Conservation (phyloP, 495 filamentous ascomycete genomes). For the Aspergillus asperescens region DNA sequence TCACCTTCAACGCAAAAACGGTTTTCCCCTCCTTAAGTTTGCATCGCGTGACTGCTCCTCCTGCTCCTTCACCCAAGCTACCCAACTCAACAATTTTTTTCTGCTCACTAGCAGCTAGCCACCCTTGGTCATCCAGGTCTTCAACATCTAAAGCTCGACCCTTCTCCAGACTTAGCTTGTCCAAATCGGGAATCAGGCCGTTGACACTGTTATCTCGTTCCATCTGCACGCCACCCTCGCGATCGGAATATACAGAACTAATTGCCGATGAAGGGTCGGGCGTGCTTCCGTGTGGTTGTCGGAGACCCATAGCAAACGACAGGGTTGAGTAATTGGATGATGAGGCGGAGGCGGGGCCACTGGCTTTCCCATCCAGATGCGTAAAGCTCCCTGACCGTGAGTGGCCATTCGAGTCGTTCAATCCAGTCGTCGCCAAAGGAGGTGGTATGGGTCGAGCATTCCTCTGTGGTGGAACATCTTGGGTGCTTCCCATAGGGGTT, state of each 20-base stretch:
- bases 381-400: constrained; percentile 71
- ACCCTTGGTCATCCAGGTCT: constrained; percentile 89
- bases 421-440: constrained; percentile 48
- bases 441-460: constrained; percentile 49
- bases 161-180: constrained; percentile 70
- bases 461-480: constrained; percentile 58
- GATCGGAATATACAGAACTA: constrained; percentile 74
- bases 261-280: constrained; percentile 88
- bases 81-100: constrained; percentile 84
- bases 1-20: constrained; percentile 92
- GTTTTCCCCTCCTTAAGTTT: constrained; percentile 86
- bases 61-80: constrained; percentile 88
- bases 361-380: constrained; percentile 64
- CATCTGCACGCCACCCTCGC: constrained; percentile 61
- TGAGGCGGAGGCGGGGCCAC: constrained; percentile 74
- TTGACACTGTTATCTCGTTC: constrained; percentile 69
- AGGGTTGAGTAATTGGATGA: constrained; percentile 73
- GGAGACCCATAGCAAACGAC: constrained; percentile 63
- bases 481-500: constrained; percentile 73
- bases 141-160: constrained; percentile 81
- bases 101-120: constrained; percentile 85
- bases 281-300: constrained; percentile 56
- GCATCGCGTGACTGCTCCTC: constrained; percentile 90
- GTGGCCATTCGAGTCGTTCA: constrained; percentile 70
- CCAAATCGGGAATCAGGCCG: constrained; percentile 62